These are phyloP conservation scores for Lactarius hatsudake DNA, from an alignment of 768 basidiomycete genomes.

Conservation along the genomic window DNA sequence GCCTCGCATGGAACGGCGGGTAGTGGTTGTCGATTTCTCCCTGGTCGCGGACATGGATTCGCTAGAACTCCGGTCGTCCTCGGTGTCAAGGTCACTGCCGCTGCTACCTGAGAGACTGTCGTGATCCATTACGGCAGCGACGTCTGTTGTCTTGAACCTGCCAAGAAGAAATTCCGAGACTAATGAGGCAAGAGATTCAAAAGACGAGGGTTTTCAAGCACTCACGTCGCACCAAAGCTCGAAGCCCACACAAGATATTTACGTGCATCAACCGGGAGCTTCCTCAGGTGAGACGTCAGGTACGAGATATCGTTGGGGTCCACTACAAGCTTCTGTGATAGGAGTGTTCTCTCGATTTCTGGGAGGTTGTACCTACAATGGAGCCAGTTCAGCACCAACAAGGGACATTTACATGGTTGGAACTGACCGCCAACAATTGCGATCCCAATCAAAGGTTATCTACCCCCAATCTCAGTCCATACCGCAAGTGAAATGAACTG, in stretches of 20 bases:
- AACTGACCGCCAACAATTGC: constrained; percentile 64
- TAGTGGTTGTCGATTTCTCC: constrained; percentile 39
- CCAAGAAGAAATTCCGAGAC: background rate
- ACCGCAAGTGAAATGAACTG: background rate
- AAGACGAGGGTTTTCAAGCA: constrained; percentile 16
- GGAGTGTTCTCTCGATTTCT: constrained; percentile 53
- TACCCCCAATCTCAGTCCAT: constrained; percentile 30
- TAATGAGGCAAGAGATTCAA: background rate
- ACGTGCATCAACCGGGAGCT: constrained; percentile 59
- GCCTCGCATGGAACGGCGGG: constrained; percentile 61
- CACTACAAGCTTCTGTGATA: constrained; percentile 46
- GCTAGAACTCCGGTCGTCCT: constrained; percentile 51
- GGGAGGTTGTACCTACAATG: constrained; percentile 50
- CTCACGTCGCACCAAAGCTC: constrained; percentile 69
- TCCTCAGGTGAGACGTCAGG: constrained; percentile 54
- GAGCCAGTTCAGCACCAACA: background rate
- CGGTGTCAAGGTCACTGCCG: constrained; percentile 46
- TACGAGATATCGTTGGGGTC: constrained; percentile 65
- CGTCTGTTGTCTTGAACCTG: constrained; percentile 73
- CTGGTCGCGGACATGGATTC: constrained; percentile 49
- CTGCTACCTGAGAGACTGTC: constrained; percentile 57
- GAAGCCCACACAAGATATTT: constrained; percentile 72
- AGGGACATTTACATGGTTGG: background rate
- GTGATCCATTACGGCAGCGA: constrained; percentile 71
- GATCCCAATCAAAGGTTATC: constrained; percentile 65